Conservation (phyloP, 805 yeast species). For the Ogataea ganodermae region DNA sequence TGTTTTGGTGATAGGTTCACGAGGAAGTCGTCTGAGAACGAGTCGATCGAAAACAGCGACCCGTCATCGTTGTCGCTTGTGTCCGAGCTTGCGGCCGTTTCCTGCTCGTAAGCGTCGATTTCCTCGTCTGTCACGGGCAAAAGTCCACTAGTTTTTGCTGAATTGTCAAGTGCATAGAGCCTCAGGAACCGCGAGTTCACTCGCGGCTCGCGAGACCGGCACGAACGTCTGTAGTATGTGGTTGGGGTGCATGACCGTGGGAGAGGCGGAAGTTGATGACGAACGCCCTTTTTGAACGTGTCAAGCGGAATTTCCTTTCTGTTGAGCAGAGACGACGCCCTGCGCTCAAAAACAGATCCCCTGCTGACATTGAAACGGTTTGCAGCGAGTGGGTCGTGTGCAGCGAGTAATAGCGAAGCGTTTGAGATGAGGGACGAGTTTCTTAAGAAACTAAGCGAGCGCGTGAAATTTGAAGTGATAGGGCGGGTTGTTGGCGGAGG, state of each 20-base stretch:
- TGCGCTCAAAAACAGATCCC: constrained; percentile 2
- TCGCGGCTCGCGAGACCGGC: constrained; percentile 45
- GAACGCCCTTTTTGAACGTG: constrained; percentile 5
- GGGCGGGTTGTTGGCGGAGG: neutral
- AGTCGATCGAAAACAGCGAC: constrained; percentile 13
- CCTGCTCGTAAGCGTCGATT: constrained; percentile 33
- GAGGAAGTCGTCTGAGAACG: constrained; percentile 13
- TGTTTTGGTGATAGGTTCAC: constrained; percentile 3
- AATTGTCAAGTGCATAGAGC: constrained; percentile 49
- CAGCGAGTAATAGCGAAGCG: constrained; percentile 1
- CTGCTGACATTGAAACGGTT: constrained; percentile 1
- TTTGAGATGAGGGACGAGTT: neutral
- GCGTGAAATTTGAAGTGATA: neutral
- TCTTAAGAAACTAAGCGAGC: constrained; percentile 1
- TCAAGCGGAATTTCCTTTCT: constrained; percentile 13
- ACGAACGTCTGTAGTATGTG: constrained; percentile 7
- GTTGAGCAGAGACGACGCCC: constrained; percentile 1
- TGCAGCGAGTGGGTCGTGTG: neutral
- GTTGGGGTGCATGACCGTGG: constrained; percentile 1
- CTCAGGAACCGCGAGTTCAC: constrained; percentile 50
- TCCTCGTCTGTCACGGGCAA: constrained; percentile 39
- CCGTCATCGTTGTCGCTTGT: constrained; percentile 14
- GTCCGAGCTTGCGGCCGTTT: constrained; percentile 24
- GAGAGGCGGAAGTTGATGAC: neutral
- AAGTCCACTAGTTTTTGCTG: constrained; percentile 36